phyloP scores from a whole-genome alignment of 164 flowering plant genomes.

The Paratinospora sagittata region DNA sequence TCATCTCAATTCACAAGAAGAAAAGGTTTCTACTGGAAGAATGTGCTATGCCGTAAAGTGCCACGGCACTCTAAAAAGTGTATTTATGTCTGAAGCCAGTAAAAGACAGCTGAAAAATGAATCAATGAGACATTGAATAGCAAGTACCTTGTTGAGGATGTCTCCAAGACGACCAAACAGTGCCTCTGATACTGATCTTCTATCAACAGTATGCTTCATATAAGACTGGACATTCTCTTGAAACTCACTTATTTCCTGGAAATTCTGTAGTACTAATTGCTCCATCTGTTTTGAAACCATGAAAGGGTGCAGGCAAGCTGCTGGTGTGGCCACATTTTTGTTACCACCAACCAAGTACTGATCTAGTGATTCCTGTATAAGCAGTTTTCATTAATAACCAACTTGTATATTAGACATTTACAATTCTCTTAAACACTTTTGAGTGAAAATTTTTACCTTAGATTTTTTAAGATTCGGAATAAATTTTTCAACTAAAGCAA shows the following conservation, averaged over 20 bases:
- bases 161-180: constrained; percentile 43
- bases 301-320: constrained; percentile 23
- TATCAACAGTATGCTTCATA: constrained; percentile 18
- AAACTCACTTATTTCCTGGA: constrained; percentile 42
- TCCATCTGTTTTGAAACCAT: constrained; percentile 54
- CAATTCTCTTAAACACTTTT: neutral
- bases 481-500: constrained; percentile 39
- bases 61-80: no score
- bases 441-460: constrained; percentile 42
- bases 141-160: constrained; percentile 39
- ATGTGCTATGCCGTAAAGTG: no score
- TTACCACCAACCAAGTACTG: constrained; percentile 41
- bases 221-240: constrained; percentile 34
- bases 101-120: neutral
- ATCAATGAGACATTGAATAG: neutral
- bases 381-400: constrained; percentile 2
- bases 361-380: constrained; percentile 60
- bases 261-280: constrained; percentile 41
- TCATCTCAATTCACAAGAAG: neutral
- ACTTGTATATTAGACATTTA: neutral
- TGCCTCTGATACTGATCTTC: constrained; percentile 32
- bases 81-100: neutral
- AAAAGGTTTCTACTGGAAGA: neutral
- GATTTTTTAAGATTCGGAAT: constrained; percentile 44
- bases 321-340: constrained; percentile 22